Conservation (phyloP, 2,329 filamentous ascomycete genomes). For the Hypoxylon sp. region DNA sequence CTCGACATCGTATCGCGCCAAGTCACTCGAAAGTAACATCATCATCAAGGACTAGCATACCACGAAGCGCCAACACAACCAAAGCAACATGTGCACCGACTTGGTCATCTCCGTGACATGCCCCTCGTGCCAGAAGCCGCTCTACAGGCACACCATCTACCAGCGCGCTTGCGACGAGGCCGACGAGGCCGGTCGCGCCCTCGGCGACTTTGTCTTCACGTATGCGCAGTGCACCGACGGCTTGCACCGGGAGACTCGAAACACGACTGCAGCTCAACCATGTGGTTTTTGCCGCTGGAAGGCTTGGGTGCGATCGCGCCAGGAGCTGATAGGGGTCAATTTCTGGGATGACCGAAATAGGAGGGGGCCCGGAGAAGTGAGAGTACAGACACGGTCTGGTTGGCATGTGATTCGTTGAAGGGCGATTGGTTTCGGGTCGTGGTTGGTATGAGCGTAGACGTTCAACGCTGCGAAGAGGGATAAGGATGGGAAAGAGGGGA, state of each 20-base stretch:
- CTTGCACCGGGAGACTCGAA: constrained; percentile 6
- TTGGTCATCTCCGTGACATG: constrained; percentile 11
- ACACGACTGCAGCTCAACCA: not conserved
- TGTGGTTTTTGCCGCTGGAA: constrained; percentile 36
- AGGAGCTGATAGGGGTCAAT: not conserved
- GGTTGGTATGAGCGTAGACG: not conserved
- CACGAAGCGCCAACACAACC: not conserved
- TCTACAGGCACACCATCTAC: constrained; percentile 13
- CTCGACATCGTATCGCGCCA: not conserved
- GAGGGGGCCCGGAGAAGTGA: not conserved
- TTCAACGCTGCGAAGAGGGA: not conserved
- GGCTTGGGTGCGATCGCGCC: constrained; percentile 12
- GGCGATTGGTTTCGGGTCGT: not conserved
- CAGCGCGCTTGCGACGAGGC: constrained; percentile 22
- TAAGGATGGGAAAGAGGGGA: not conserved
- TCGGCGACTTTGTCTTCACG: not conserved
- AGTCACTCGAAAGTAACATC: not conserved
- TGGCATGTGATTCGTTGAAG: constrained; percentile 7
- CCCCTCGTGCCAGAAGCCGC: constrained; percentile 4
- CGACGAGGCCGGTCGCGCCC: not conserved
- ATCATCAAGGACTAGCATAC: not conserved
- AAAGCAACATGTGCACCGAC: constrained; percentile 26
- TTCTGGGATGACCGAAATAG: constrained; percentile 6
- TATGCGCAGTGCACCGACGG: constrained; percentile 13
- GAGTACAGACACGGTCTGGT: not conserved